Percentiles rank a stretch among this genome's conserved stretches.
Evolutionary conservation across 352 stramenopile species (phyloP).

Genomic region (Phytophthora sojae): DNA sequence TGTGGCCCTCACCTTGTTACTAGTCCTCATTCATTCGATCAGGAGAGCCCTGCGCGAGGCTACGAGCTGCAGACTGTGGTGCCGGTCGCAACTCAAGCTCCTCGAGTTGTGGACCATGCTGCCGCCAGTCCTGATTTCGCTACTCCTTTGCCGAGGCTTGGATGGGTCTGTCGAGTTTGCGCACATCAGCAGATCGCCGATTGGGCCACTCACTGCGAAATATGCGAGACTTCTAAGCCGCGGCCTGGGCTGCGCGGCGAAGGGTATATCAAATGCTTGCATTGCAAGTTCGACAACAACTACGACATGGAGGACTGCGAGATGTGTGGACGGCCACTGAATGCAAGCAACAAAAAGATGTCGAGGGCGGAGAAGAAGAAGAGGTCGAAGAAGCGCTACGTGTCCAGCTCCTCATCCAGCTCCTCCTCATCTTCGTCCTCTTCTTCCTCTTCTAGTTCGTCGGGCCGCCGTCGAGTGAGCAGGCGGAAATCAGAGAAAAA

Average conservation of each 20-base stretch:
- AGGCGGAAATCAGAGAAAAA: conserved; percentile 40
- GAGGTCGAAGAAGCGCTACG: conserved; percentile 46
- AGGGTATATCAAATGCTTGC: conserved; percentile 64
- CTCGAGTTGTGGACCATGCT: conserved; percentile 43
- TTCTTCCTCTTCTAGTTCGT: conserved; percentile 34
- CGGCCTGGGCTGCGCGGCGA: conserved; percentile 52
- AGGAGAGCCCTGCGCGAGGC: conserved; percentile 26
- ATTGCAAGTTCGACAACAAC: conserved; percentile 85
- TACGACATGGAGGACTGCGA: conserved; percentile 75
- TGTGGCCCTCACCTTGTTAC: background rate
- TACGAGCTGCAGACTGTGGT: conserved; percentile 47
- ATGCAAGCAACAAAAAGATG: conserved; percentile 41
- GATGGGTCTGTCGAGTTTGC: conserved; percentile 76
- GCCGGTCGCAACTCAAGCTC: conserved; percentile 32
- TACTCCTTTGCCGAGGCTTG: conserved; percentile 44
- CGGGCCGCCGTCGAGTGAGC: conserved; percentile 35
- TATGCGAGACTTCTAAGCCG: conserved; percentile 75
- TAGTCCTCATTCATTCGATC: conserved; percentile 10
- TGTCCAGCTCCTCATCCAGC: conserved; percentile 48
- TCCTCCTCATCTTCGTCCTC: conserved; percentile 40
- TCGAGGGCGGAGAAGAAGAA: conserved; percentile 40
- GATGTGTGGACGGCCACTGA: conserved; percentile 63
- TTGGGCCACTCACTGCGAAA: conserved; percentile 75
- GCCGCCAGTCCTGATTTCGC: conserved; percentile 36
- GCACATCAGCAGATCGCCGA: conserved; percentile 74